Evolutionary conservation across 139 green algal genomes (phyloP).

Genomic region (Picochlorum sp.): DNA sequence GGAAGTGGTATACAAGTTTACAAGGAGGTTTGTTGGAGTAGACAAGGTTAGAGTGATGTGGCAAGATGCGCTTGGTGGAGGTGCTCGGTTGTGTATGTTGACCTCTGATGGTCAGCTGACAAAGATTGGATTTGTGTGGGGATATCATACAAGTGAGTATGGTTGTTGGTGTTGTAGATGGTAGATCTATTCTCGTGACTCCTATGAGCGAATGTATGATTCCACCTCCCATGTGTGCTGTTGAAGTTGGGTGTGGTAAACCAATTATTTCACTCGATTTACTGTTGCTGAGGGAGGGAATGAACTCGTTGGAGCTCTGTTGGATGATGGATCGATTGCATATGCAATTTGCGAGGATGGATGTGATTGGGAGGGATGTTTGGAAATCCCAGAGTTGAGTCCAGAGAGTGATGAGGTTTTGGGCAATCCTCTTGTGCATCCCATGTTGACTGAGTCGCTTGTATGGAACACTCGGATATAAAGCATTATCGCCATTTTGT

Average conservation of each 20-base stretch:
- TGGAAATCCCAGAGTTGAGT: slow-evolving; percentile 10
- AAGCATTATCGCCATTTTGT: too few species aligned
- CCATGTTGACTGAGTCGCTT: neutral
- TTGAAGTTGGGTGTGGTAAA: slow-evolving; percentile 25
- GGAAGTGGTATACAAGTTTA: slow-evolving; percentile 90
- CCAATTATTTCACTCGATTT: slow-evolving; percentile 25
- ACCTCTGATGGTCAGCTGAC: slow-evolving; percentile 9
- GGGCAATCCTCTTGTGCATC: neutral
- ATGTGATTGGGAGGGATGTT: slow-evolving; percentile 61
- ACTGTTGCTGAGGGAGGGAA: slow-evolving; percentile 11
- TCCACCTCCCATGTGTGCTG: slow-evolving; percentile 78
- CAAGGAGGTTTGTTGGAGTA: slow-evolving; percentile 32
- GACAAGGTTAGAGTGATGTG: neutral
- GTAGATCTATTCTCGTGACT: slow-evolving; percentile 60
- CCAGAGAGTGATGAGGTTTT: slow-evolving; percentile 23
- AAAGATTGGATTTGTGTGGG: slow-evolving; percentile 21
- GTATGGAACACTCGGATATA: neutral
- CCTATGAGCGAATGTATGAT: slow-evolving; percentile 58
- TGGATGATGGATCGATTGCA: slow-evolving; percentile 46
- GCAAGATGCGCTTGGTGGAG: neutral
- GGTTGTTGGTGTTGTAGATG: slow-evolving; percentile 78
- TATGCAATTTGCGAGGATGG: slow-evolving; percentile 36
- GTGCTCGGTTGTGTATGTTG: slow-evolving; percentile 36
- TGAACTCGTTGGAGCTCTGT: slow-evolving; percentile 22
- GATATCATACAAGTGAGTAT: slow-evolving; percentile 27